A percentile compares a stretch with the other conserved stretches of the same genome.
These are phyloP conservation scores for Capsella rubella DNA, from an alignment of 441 rosid genomes.

Conservation along the genomic window DNA sequence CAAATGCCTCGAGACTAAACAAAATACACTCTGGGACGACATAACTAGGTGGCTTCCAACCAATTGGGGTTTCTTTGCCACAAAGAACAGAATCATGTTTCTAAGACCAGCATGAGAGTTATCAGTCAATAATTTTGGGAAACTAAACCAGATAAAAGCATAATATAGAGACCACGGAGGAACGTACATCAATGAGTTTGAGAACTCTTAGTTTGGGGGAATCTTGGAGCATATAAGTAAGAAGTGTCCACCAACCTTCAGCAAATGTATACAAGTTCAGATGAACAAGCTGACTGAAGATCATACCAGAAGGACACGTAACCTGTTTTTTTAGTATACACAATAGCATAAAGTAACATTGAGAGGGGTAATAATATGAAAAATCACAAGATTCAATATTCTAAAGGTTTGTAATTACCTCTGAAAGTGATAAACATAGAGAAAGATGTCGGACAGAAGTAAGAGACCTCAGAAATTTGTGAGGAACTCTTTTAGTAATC, in stretches of 20 bases:
- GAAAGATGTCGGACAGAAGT: constrained; percentile 8
- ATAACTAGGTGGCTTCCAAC: constrained; percentile 30
- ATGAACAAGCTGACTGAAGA: constrained; percentile 23
- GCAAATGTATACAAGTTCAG: neutral
- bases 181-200: constrained; percentile 23
- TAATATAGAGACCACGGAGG: neutral
- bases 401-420: constrained; percentile 9
- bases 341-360: neutral
- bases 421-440: neutral
- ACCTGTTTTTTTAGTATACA: neutral
- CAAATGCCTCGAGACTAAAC: constrained; percentile 24
- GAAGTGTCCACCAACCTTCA: constrained; percentile 26
- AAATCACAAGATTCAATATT: neutral
- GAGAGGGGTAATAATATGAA: neutral
- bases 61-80: neutral
- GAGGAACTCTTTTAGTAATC: neutral
- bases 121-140: neutral
- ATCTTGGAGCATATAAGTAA: constrained; percentile 9
- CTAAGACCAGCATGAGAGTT: constrained; percentile 10
- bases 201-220: constrained; percentile 16
- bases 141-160: neutral
- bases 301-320: neutral
- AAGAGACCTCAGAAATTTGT: constrained; percentile 4
- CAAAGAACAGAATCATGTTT: neutral
- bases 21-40: constrained; percentile 16